Conservation (phyloP, 2,329 filamentous ascomycete species). For the Pyrenochaeta sp. region DNA sequence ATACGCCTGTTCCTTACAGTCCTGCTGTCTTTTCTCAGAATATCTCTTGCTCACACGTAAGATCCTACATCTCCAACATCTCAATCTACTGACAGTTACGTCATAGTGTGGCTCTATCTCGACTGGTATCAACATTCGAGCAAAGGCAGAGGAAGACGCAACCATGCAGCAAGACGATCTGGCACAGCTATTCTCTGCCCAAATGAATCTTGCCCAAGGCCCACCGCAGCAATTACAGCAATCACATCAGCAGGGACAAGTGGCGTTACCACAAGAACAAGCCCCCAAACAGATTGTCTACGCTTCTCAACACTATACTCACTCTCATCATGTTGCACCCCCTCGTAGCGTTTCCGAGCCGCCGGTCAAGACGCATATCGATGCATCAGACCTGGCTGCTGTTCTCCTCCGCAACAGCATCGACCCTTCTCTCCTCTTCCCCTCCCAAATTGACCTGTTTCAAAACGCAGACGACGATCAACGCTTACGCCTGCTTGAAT, state of each 20-base stretch:
- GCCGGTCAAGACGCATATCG: constrained; percentile 44
- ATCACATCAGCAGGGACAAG: constrained; percentile 16
- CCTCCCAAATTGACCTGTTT: constrained; percentile 81
- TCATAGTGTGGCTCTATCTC: constrained; percentile 56
- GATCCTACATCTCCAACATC: constrained; percentile 28
- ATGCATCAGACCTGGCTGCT: constrained; percentile 58
- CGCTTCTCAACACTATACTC: constrained; percentile 84
- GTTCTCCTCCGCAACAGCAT: constrained; percentile 73
- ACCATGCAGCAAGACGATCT: constrained; percentile 80
- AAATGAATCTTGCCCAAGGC: constrained; percentile 68
- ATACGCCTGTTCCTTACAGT: constrained; percentile 52
- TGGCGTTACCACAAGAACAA: constrained; percentile 24
- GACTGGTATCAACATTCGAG: constrained; percentile 53
- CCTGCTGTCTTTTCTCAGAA: constrained; percentile 55
- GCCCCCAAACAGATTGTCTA: constrained; percentile 67
- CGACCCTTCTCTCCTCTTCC: constrained; percentile 72
- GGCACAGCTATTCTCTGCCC: constrained; percentile 78
- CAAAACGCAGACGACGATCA: constrained; percentile 76
- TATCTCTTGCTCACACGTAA: constrained; percentile 58
- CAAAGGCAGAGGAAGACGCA: constrained; percentile 39
- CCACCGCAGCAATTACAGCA: constrained; percentile 56
- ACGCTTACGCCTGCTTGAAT: constrained; percentile 76
- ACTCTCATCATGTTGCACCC: constrained; percentile 72
- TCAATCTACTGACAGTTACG: constrained; percentile 43
- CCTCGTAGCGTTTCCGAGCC: constrained; percentile 35